Base-by-base conservation (phyloP, 345 rosid genomes). In the Eucalyptus dawsonii region DNA sequence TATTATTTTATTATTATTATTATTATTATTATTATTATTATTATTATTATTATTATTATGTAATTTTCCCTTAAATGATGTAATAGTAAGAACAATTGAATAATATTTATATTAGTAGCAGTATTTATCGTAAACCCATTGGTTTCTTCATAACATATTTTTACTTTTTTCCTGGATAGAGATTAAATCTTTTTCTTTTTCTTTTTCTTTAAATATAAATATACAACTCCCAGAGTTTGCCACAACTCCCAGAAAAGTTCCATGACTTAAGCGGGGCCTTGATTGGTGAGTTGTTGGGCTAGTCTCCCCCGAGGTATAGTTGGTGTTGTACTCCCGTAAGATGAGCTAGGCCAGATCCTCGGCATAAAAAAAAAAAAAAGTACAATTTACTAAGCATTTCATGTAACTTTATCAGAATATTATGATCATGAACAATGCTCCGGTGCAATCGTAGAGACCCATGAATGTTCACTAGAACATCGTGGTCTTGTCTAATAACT, bases 251-350 rank as follows among this genome's bases (percentile, higher is more conserved):
- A 2, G 2, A 50, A 1, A 1, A 50, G 0, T 49, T 49, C 1
- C 0, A 0, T 50, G 17, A 50, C 51, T 50, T 50, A 50, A 50
- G 51, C 1, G 0, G 17, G 16, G 51, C n/a, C n/a, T n/a, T n/a
- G 3, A 0, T 0, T 14, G 3, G 16, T 50, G 51, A 0, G 3
- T 50, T 50, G 16, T 0, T 14, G 0, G 16, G 51, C 3, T 50
- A 14, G 3, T 50, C 51, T 50, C 1, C 16, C 6, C 0, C 1
- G 0, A 50, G 0, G 0, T 50, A 50, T 50, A 50, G 51, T 50
- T 0, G 3, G 16, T 50, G 0, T 0, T 1, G 2, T 50, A 3
- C 16, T 50, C 7, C 0, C 3, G 7, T 50, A 50, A 14, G 1
- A 6, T 50, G 1, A 50, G 17, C 17, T 50, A 50, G 0, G 17